Evolutionary conservation across 2,329 filamentous ascomycete genomes (phyloP).

Genomic region (Colletotrichum tropicale): DNA sequence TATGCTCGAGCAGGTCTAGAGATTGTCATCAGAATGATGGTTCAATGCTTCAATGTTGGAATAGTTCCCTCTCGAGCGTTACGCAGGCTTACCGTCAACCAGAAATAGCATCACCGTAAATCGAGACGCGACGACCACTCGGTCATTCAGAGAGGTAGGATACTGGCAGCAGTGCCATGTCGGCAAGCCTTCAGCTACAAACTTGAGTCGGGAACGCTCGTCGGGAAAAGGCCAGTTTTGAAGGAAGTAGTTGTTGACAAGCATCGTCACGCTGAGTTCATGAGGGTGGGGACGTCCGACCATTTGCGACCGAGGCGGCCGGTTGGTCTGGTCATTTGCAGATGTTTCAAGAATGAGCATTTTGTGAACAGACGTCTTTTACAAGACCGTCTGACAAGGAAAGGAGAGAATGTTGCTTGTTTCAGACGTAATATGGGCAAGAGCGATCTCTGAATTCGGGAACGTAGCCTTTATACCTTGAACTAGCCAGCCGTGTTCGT

Average conservation of each 20-base stretch:
- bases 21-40: background rate
- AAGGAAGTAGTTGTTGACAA: background rate
- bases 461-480: background rate
- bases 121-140: background rate
- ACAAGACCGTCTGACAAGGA: background rate
- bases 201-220: background rate
- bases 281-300: background rate
- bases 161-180: background rate
- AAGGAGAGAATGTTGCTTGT: rapidly evolving
- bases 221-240: background rate
- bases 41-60: background rate
- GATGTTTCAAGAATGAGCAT: background rate
- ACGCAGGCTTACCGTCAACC: background rate
- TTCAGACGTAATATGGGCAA: rapidly evolving
- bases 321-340: background rate
- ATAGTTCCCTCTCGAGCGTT: background rate
- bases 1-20: background rate
- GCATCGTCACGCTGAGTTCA: background rate
- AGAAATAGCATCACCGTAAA: background rate
- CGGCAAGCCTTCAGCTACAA: background rate
- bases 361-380: background rate
- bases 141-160: background rate
- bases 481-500: background rate
- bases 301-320: background rate
- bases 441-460: background rate